phyloP scores from a whole-genome alignment of 495 filamentous ascomycete species.

The Hypoxylon fuscum region DNA sequence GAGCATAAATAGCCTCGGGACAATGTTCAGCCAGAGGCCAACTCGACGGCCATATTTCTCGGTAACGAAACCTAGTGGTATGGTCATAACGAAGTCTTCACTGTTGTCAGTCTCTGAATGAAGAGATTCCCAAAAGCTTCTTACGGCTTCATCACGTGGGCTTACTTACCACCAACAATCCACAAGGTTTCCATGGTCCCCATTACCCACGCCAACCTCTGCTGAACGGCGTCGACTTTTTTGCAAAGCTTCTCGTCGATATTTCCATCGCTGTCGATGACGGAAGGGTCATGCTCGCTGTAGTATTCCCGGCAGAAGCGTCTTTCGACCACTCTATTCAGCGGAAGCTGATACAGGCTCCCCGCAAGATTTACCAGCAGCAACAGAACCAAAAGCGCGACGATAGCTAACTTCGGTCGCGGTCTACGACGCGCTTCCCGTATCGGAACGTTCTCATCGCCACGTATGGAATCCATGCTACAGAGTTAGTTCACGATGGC shows the following conservation, averaged over 20 bases:
- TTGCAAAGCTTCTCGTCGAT: conserved; percentile 59
- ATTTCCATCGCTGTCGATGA: conserved; percentile 44
- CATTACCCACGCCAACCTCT: conserved; percentile 54
- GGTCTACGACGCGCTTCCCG: conserved; percentile 7
- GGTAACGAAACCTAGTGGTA: conserved; percentile 52
- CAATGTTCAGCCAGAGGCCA: conserved; percentile 53
- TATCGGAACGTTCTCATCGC: not conserved
- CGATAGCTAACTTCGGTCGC: conserved; percentile 29
- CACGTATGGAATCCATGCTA: conserved; percentile 13
- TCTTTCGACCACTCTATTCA: conserved; percentile 58
- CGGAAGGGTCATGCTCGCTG: conserved; percentile 44
- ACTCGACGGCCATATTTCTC: conserved; percentile 48
- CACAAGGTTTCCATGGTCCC: conserved; percentile 55
- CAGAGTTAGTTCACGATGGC: not conserved
- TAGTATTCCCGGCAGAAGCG: conserved; percentile 59
- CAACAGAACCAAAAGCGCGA: conserved; percentile 48
- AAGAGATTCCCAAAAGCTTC: not conserved
- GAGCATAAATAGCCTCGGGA: conserved; percentile 51
- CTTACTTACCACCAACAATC: conserved; percentile 55
- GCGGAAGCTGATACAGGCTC: conserved; percentile 57
- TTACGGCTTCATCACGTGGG: no score
- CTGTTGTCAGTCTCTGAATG: conserved; percentile 17
- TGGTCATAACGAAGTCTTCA: conserved; percentile 57
- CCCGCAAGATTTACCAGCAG: conserved; percentile 55
- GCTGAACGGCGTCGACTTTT: conserved; percentile 54